Conservation (phyloP, 345 rosid species). For the Hypericum perforatum region DNA sequence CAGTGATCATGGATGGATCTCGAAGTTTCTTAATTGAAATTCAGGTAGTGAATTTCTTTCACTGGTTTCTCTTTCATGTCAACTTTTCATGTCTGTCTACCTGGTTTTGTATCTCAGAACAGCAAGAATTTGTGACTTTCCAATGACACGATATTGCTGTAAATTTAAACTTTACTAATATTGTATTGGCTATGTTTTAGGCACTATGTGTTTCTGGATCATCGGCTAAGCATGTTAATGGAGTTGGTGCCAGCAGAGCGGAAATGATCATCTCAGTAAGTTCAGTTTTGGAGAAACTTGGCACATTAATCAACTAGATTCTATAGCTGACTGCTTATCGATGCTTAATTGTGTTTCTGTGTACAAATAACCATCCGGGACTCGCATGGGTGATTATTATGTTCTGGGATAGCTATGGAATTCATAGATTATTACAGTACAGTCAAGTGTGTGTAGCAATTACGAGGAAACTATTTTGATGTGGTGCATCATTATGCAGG, state of each 20-base stretch:
- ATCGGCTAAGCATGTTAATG: conserved; percentile 63
- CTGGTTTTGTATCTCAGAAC: neutral
- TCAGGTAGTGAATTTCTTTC: conserved; percentile 40
- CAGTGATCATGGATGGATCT: conserved; percentile 86
- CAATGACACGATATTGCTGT: neutral
- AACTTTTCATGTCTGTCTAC: neutral
- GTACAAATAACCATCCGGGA: too few species aligned
- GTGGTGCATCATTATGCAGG: conserved; percentile 28
- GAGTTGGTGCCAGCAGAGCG: conserved; percentile 72
- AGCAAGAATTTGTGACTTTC: neutral
- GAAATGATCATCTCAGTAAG: conserved; percentile 90
- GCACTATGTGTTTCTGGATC: conserved; percentile 69
- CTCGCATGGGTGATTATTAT: too few species aligned
- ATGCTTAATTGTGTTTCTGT: too few species aligned
- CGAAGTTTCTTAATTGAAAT: conserved; percentile 79
- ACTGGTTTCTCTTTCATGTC: neutral
- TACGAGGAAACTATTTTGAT: too few species aligned
- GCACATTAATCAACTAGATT: too few species aligned
- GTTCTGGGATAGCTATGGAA: too few species aligned
- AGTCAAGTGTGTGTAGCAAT: neutral
- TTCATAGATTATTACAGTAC: neutral
- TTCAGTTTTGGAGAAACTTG: neutral
- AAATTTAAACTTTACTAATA: neutral
- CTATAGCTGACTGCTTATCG: too few species aligned
- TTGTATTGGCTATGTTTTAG: conserved; percentile 24